Evolutionary conservation across 306 rosid species (phyloP).

Genomic region (Vigna radiata): DNA sequence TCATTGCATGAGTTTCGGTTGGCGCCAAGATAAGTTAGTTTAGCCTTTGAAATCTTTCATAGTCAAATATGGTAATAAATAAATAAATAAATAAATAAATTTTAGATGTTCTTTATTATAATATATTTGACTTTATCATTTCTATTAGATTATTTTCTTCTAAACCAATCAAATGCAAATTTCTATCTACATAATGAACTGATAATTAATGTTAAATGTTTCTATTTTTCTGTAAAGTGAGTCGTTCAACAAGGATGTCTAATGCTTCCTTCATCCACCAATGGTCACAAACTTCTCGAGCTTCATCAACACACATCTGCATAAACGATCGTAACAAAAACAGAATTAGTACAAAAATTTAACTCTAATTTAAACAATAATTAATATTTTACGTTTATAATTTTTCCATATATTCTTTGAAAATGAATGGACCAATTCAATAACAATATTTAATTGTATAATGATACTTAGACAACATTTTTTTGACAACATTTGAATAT

Average conservation of each 20-base stretch:
- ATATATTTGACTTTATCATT: too few species aligned
- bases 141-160: neutral
- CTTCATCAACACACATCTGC: constrained; percentile 77
- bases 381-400: neutral
- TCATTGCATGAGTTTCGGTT: constrained; percentile 9
- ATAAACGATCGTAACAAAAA: neutral
- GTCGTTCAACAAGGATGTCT: constrained; percentile 72
- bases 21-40: neutral
- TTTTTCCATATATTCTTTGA: neutral
- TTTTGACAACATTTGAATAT: too few species aligned
- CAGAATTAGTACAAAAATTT: neutral
- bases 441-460: neutral
- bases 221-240: constrained; percentile 40
- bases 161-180: neutral
- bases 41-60: neutral
- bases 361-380: neutral
- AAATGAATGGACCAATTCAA: neutral
- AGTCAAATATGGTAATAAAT: neutral
- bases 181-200: constrained; percentile 25
- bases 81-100: neutral
- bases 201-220: constrained; percentile 9
- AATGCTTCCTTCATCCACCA: constrained; percentile 99
- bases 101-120: too few species aligned
- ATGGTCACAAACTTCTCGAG: constrained; percentile 85
- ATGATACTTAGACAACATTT: too few species aligned